Base-by-base conservation (phyloP, 345 rosid genomes). In the Syzygium jambos region DNA sequence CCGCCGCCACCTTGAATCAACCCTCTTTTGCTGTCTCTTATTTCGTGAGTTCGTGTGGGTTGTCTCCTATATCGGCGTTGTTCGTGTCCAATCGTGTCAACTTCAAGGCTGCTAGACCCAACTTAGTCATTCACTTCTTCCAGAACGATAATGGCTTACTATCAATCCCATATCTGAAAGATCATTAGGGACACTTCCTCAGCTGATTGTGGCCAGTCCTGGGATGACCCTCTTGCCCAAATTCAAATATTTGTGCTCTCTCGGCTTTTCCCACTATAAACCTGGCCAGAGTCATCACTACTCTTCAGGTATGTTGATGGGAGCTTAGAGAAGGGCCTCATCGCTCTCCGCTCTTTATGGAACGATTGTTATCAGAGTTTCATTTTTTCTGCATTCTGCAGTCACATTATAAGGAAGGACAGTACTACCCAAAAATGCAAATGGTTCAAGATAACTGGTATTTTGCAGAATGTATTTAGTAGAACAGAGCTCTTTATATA, bases 191-290 rank as follows among this genome's bases (percentile, higher is more conserved):
- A 17, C 73, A 83, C 5, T 2, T 25, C 91, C 92, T 14, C 2
- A 1, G 15, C 8, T 89, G 46, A 87, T 92, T 3, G 12, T 49
- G 11, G 1, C 4, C 73, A 73, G 63, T 21, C 92, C 90, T 7
- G 89, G 73, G 55, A 88, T 55, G 43, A 88, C 30, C 61, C 87
- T 92, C 88, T 38, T 83, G 52, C 93, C 93, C 85, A 93, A 93
- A 68, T 46, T 93, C 5, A 86, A 93, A 27, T 29, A 90, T 52
- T 87, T 93, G 56, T 17, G 19, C 61, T 91, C 92, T 23, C 87
- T 52, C 80, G 94, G 93, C 6, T 14, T 89, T 21, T 90, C 92
- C 30, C 51, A 27, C 27, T 5, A 68, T 14, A 91, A 86, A 86
- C 3, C 46, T 91, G 14, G 85, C 77, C 7, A 77, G 19, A 27